Evolutionary conservation across 768 basidiomycete genomes (phyloP), one percentile per base, ranked within the genome.

Genomic region (Naganishia vishniacii): DNA sequence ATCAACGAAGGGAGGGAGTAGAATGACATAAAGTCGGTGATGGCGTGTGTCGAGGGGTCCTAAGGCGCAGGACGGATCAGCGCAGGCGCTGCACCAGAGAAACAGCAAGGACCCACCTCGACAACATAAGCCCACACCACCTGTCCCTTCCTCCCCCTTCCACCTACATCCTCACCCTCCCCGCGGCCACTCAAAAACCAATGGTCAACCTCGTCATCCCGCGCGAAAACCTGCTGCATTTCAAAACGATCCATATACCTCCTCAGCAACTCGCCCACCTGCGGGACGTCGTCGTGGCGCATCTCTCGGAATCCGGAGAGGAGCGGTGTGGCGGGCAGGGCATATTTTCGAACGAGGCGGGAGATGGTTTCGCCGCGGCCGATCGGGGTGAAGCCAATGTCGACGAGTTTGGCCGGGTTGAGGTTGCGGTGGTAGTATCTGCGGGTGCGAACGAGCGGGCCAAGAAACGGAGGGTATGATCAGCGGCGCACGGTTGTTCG

Each of bases 11-110:
- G 94, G 25, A 99, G 84, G 15, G 89, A 89, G 77, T 95, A 99
- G 81, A 98, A 94, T 9, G 94, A 93, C 78, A 97, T 87, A 73
- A 93, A 88, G 78, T 99, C 95, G 1, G 94, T 97, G 70, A 99
- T 86, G 66, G 83, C 82, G 65, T 87, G 84, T 2, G 88, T 87
- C 64, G 83, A 78, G 1, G 89, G 88, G 76, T 97, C 83, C 93
- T 98, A n/a, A n/a, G n/a, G 67, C 25, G 34, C 16, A 29, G 40
- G 26, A 7, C 13, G 28, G 12, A 16, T 12, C 4, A 26, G 15
- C 4, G 7, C 13, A 8, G 48, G 7, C 20, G 28, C 20, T 15
- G 32, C 49, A 28, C n/a, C 20, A 64, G 13, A n/a, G 26, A 29
- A 23, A 44, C 7, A 7, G 2, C 16, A 13, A 12, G 8, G 9